Conservation (phyloP, 441 rosid species). For the Euphorbia schlechtendalii region DNA sequence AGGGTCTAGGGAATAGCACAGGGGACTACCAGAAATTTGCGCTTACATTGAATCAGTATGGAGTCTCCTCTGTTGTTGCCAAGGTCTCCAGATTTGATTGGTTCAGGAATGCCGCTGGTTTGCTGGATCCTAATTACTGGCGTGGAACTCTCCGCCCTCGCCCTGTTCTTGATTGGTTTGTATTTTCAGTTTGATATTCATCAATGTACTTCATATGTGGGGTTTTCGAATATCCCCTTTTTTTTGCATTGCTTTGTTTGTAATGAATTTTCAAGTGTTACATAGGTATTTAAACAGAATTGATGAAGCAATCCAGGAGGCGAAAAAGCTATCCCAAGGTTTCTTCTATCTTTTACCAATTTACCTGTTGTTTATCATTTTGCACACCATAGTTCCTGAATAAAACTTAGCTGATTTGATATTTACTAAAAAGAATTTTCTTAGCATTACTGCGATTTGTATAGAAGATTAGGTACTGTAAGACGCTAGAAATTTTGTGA, state of each 20-base stretch:
- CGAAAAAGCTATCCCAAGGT: conserved; percentile 64
- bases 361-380: neutral
- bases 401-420: neutral
- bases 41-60: conserved; percentile 42
- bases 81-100: conserved; percentile 77
- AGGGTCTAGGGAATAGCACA: conserved; percentile 90
- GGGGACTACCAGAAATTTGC: conserved; percentile 69
- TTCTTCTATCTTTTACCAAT: neutral
- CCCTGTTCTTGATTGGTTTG: conserved; percentile 91
- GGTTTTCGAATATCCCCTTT: neutral
- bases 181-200: neutral
- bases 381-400: neutral
- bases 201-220: neutral
- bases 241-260: neutral
- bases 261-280: neutral
- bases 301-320: conserved; percentile 68
- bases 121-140: conserved; percentile 85
- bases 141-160: conserved; percentile 78
- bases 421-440: neutral
- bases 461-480: neutral
- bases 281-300: conserved; percentile 71
- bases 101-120: conserved; percentile 92
- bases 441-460: neutral
- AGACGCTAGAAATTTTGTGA: no score
- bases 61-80: conserved; percentile 65